Evolutionary conservation across 2,329 filamentous ascomycete genomes (phyloP).

Genomic region (Cephalotrichum gorgonifer): DNA sequence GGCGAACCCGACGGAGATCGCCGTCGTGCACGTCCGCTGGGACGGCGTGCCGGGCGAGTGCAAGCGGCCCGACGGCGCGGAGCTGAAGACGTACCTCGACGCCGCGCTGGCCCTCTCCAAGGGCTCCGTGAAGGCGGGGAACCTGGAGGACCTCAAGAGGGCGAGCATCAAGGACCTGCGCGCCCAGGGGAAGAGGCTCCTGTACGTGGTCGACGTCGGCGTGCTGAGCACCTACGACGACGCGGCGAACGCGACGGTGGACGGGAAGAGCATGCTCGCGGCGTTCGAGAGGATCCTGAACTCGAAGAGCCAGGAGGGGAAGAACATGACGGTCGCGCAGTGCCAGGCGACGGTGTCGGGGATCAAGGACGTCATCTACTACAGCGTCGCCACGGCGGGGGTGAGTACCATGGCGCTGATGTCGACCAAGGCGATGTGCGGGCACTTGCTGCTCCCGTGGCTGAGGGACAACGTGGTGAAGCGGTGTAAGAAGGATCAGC

Average conservation of each 20-base stretch:
- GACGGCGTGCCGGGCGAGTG: conserved; percentile 38
- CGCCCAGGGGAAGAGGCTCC: conserved; percentile 21
- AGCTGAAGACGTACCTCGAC: conserved; percentile 25
- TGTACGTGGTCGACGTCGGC: conserved; percentile 24
- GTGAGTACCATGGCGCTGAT: conserved; percentile 31
- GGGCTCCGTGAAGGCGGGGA: conserved; percentile 16
- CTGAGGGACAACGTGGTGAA: conserved; percentile 27
- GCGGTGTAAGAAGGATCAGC: conserved; percentile 23
- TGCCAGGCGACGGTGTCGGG: conserved; percentile 42
- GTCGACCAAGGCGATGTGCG: conserved; percentile 37
- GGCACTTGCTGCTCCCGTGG: conserved; percentile 36
- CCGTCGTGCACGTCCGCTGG: conserved; percentile 38
- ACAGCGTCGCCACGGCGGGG: conserved; percentile 32
- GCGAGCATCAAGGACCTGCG: conserved; percentile 22
- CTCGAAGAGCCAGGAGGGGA: conserved; percentile 18
- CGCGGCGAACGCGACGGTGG: conserved; percentile 27
- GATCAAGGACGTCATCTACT: conserved; percentile 33
- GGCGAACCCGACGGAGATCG: conserved; percentile 29
- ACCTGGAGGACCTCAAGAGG: conserved; percentile 21
- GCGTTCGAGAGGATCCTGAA: conserved; percentile 22
- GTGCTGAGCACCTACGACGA: conserved; percentile 29
- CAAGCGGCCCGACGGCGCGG: conserved; percentile 26
- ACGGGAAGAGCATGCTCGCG: conserved; percentile 24
- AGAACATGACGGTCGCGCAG: conserved; percentile 30
- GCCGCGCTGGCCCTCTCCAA: conserved; percentile 19